Evolutionary conservation across 768 basidiomycete species (phyloP).

Genomic region (Amanita fuliginea): DNA sequence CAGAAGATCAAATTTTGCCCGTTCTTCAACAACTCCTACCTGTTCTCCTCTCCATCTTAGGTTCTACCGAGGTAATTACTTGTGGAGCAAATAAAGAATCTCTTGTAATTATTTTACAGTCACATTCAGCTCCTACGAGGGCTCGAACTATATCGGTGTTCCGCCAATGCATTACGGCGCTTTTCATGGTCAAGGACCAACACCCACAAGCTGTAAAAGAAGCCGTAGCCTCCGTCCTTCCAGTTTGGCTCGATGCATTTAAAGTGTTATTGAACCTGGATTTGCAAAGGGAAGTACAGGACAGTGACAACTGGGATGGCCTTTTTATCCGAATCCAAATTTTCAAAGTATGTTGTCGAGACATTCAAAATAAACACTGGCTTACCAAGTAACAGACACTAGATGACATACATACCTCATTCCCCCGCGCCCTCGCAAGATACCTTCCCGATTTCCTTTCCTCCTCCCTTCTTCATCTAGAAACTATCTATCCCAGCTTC

Average conservation of each 20-base stretch:
- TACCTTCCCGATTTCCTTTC: constrained; percentile 53
- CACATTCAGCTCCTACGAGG: constrained; percentile 72
- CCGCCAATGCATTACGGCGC: constrained; percentile 76
- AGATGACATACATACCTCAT: constrained; percentile 68
- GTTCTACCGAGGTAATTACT: constrained; percentile 51
- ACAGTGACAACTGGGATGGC: constrained; percentile 65
- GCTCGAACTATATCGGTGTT: constrained; percentile 83
- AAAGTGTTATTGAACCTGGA: constrained; percentile 60
- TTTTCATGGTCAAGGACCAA: constrained; percentile 94
- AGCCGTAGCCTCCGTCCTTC: constrained; percentile 69
- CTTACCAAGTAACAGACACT: constrained; percentile 37
- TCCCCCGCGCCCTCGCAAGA: constrained; percentile 60
- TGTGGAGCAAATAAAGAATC: background rate
- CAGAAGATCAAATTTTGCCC: constrained; percentile 91
- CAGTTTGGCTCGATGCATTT: constrained; percentile 90
- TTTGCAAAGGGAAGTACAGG: constrained; percentile 48
- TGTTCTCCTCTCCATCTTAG: constrained; percentile 71
- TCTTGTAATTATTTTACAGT: constrained; percentile 21
- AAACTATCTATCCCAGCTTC: constrained; percentile 48
- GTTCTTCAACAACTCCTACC: constrained; percentile 86
- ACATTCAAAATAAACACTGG: background rate
- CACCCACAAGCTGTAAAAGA: constrained; percentile 81
- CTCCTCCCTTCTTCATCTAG: constrained; percentile 48
- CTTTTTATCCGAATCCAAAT: constrained; percentile 73
- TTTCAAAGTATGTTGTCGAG: constrained; percentile 51